A percentile compares a stretch with the other conserved stretches of the same genome.
phyloP scores from a whole-genome alignment of 1,284 basidiomycete species.

The Leccinum fuscescens region DNA sequence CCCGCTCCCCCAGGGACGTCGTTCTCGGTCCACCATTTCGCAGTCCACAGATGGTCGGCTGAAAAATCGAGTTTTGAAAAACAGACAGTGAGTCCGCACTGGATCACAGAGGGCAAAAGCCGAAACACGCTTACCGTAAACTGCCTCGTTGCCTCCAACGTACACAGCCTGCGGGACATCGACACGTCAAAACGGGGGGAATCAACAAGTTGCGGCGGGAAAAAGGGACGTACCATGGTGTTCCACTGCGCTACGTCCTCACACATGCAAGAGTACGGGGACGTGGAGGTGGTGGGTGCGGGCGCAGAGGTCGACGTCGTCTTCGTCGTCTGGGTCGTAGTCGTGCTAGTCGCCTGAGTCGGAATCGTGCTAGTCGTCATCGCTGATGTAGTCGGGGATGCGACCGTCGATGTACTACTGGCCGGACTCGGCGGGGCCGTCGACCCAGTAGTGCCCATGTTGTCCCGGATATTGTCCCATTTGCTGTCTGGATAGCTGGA shows the following conservation, averaged over 20 bases:
- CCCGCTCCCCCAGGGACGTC: constrained; percentile 45
- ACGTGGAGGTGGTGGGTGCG: constrained; percentile 15
- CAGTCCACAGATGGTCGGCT: constrained; percentile 51
- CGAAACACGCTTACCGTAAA: constrained; percentile 40
- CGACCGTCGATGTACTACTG: constrained; percentile 7
- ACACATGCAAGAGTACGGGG: constrained; percentile 39
- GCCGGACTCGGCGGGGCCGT: constrained; percentile 17
- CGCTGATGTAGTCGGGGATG: constrained; percentile 10
- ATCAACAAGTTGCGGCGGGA: neutral
- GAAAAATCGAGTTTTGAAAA: neutral
- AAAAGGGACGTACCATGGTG: constrained; percentile 31
- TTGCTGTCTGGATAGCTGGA: constrained; percentile 61
- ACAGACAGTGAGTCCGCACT: neutral
- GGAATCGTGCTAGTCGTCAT: constrained; percentile 2
- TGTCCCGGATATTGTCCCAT: constrained; percentile 66
- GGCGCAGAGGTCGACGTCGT: constrained; percentile 8
- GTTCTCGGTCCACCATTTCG: constrained; percentile 55
- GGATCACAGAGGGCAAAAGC: too few species aligned
- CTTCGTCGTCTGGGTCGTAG: constrained; percentile 14
- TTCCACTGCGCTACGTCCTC: constrained; percentile 53
- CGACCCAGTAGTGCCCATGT: constrained; percentile 46
- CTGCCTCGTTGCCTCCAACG: constrained; percentile 46
- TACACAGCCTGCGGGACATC: constrained; percentile 38
- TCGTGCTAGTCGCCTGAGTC: neutral
- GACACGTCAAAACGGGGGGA: neutral